Percentiles rank a stretch among this genome's conserved stretches.
phyloP scores from a whole-genome alignment of 192 early-diverging fungal species.

The Geranomyces variabilis region DNA sequence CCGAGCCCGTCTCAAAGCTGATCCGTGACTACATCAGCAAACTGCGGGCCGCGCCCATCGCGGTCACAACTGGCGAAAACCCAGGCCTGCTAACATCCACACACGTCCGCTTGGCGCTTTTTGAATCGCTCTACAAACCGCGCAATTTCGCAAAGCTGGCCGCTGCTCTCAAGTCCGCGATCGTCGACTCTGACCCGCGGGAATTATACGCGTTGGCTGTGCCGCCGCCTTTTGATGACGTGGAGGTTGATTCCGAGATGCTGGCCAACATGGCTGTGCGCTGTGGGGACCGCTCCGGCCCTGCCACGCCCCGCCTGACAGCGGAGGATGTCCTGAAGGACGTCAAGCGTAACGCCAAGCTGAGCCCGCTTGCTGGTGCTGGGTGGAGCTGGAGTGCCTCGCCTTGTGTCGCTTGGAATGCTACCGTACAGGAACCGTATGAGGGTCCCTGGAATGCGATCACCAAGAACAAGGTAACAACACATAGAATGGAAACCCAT shows the following conservation, averaged over 20 bases:
- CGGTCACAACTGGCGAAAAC: neutral
- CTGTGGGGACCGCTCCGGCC: neutral
- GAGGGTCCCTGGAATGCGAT: neutral
- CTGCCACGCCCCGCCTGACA: neutral
- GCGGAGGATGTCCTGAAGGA: neutral
- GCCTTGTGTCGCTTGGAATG: neutral
- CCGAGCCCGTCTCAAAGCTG: neutral
- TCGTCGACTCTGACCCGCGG: neutral
- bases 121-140: neutral
- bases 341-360: neutral
- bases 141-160: neutral
- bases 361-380: neutral
- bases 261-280: neutral
- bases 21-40: neutral
- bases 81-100: neutral
- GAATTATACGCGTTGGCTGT: neutral
- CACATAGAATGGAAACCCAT: neutral
- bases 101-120: no score
- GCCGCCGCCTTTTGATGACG: neutral
- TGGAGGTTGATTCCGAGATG: neutral
- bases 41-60: neutral
- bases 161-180: neutral
- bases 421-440: neutral
- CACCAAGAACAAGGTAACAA: constrained; percentile 5
- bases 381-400: neutral